phyloP scores from a whole-genome alignment of 441 rosid species.

The Raphanus hybrid region DNA sequence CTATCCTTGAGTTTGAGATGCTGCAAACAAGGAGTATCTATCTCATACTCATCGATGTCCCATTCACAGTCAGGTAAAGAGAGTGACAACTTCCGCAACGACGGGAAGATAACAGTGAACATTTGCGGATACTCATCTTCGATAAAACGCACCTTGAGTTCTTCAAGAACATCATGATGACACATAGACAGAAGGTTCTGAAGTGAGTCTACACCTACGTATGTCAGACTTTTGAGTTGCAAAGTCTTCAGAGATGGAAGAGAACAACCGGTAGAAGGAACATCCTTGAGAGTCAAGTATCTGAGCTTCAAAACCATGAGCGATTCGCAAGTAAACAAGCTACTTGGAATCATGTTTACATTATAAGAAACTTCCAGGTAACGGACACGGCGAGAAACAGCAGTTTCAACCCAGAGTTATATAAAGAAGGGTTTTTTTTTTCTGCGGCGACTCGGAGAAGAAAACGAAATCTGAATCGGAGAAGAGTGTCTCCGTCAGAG shows the following conservation, averaged over 20 bases:
- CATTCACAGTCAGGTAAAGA: neutral
- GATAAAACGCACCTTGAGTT: neutral
- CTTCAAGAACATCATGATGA: constrained; percentile 7
- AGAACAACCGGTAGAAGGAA: neutral
- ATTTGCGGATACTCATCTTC: neutral
- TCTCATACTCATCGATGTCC: neutral
- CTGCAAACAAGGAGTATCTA: neutral
- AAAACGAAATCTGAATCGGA: too few relatives aligned
- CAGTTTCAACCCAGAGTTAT: too few relatives aligned
- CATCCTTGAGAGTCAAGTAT: neutral
- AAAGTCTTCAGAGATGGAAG: constrained; percentile 16
- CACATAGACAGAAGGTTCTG: neutral
- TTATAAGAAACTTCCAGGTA: too few relatives aligned
- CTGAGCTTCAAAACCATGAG: too few relatives aligned
- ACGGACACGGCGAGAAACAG: too few relatives aligned
- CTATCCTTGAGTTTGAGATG: constrained; percentile 1
- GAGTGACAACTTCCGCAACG: neutral
- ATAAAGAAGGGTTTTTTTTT: too few relatives aligned
- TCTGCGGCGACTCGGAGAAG: too few relatives aligned
- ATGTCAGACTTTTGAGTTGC: neutral
- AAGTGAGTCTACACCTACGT: neutral
- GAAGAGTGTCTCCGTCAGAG: too few relatives aligned
- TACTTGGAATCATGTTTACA: neutral
- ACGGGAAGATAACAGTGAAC: neutral
- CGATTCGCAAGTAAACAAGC: constrained; percentile 4